Percentiles rank a stretch among this genome's conserved stretches.
Evolutionary conservation across 345 rosid genomes (phyloP).

Genomic region (Murraya koenigii): DNA sequence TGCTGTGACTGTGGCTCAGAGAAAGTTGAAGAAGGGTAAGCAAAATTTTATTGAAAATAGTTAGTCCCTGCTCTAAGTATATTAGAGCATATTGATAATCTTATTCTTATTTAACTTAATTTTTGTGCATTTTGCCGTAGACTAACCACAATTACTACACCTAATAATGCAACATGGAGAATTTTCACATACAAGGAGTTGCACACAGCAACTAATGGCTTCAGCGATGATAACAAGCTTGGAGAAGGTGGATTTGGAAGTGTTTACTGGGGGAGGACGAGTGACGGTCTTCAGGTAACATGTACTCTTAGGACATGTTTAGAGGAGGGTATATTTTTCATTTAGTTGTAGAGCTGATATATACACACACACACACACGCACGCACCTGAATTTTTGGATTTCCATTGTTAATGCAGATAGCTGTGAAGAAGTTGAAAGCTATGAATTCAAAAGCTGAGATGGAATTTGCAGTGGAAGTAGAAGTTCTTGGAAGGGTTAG

Average conservation of each 20-base stretch:
- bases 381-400: no score
- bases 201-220: conserved; percentile 62
- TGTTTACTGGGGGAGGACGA: conserved; percentile 76
- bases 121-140: background rate
- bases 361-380: fast-evolving
- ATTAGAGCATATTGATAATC: background rate
- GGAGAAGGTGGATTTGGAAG: conserved; percentile 69
- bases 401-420: conserved; percentile 22
- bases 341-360: background rate
- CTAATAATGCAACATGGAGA: conserved; percentile 50
- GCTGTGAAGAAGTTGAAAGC: conserved; percentile 73
- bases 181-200: conserved; percentile 69
- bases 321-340: background rate
- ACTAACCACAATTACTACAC: conserved; percentile 20
- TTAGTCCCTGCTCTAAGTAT: background rate
- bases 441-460: conserved; percentile 67
- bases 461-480: conserved; percentile 78
- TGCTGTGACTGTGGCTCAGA: conserved; percentile 43
- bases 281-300: conserved; percentile 58
- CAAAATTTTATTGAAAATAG: background rate
- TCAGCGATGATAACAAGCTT: conserved; percentile 60
- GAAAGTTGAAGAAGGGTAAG: conserved; percentile 51
- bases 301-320: background rate
- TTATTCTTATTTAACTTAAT: background rate
- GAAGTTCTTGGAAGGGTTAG: conserved; percentile 72